phyloP scores from a whole-genome alignment of 2,329 filamentous ascomycete species.

The Zarea fungicola region DNA sequence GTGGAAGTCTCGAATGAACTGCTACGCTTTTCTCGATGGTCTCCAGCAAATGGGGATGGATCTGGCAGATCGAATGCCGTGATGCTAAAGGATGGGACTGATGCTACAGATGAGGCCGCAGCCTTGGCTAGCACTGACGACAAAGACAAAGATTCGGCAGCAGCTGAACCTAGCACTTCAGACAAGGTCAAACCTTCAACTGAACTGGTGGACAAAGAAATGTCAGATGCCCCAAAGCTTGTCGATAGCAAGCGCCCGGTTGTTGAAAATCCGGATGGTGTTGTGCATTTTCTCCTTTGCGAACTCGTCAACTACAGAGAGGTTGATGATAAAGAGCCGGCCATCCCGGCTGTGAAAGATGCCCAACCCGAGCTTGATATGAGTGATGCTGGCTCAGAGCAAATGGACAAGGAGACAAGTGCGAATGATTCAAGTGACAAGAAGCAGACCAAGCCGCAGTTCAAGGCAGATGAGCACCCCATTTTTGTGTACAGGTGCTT shows the following conservation, averaged over 20 bases:
- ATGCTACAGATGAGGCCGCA: conserved; percentile 13
- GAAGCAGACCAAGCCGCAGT: conserved; percentile 64
- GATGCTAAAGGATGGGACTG: conserved; percentile 35
- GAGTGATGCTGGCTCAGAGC: conserved; percentile 16
- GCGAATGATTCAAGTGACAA: conserved; percentile 47
- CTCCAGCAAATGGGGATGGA: conserved; percentile 29
- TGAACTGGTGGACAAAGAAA: conserved; percentile 53
- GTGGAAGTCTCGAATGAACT: conserved; percentile 83
- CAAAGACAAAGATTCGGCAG: conserved; percentile 14
- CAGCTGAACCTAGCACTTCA: conserved; percentile 14
- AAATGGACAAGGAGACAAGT: conserved; percentile 25
- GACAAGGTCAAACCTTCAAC: conserved; percentile 56
- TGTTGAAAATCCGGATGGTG: conserved; percentile 88
- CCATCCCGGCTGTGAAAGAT: conserved; percentile 39
- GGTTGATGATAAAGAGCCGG: conserved; percentile 75
- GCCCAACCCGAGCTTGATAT: conserved; percentile 31
- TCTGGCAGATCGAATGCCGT: conserved; percentile 30
- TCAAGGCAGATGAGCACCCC: conserved; percentile 88
- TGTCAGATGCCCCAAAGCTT: conserved; percentile 60
- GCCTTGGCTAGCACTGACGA: conserved; percentile 15
- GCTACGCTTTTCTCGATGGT: conserved; percentile 65
- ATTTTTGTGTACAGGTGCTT: conserved; percentile 98
- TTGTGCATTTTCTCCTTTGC: conserved; percentile 89
- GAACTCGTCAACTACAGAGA: conserved; percentile 90
- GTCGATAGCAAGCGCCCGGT: conserved; percentile 73